These are phyloP conservation scores for Sisymbrium irio DNA, from an alignment of 345 rosid genomes.

Conservation along the genomic window DNA sequence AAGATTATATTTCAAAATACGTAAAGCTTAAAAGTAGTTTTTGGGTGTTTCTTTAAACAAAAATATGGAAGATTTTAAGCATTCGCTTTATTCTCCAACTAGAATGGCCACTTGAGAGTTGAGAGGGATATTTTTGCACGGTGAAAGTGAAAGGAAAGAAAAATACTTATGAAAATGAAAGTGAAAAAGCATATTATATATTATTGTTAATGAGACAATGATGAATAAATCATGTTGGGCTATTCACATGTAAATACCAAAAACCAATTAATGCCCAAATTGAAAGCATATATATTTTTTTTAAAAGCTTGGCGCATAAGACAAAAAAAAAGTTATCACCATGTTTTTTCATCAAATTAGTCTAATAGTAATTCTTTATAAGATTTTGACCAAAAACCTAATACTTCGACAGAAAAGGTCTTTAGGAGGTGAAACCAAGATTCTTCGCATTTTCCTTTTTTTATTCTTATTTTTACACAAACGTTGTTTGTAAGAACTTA, in stretches of 20 bases:
- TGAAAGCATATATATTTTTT: neutral
- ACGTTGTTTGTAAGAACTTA: neutral
- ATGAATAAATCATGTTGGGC: slow-evolving; percentile 30
- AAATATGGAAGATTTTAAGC: slow-evolving; percentile 21
- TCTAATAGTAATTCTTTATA: neutral
- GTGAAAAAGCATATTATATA: slow-evolving; percentile 11
- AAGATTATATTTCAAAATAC: slow-evolving; percentile 5
- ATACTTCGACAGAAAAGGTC: neutral
- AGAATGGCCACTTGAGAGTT: slow-evolving; percentile 25
- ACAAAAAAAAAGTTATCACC: slow-evolving; percentile 4
- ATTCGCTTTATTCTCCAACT: slow-evolving; percentile 28
- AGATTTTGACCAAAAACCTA: neutral
- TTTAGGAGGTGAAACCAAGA: slow-evolving; percentile 16
- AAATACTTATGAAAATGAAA: neutral
- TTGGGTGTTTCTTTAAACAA: slow-evolving; percentile 23
- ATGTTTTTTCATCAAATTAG: slow-evolving; percentile 25
- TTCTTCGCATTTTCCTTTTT: slow-evolving; percentile 4
- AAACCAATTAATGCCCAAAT: slow-evolving; percentile 19
- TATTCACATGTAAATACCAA: slow-evolving; percentile 29
- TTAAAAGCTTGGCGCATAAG: slow-evolving; percentile 16
- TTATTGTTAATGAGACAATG: slow-evolving; percentile 26
- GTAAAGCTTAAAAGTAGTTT: slow-evolving; percentile 27
- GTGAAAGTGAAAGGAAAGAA: slow-evolving; percentile 23
- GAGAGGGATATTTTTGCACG: slow-evolving; percentile 26
- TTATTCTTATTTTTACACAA: neutral